A percentile compares a stretch with the other conserved stretches of the same genome.
phyloP scores from a whole-genome alignment of 192 early-diverging fungal species.

The Backusella australiensis region DNA sequence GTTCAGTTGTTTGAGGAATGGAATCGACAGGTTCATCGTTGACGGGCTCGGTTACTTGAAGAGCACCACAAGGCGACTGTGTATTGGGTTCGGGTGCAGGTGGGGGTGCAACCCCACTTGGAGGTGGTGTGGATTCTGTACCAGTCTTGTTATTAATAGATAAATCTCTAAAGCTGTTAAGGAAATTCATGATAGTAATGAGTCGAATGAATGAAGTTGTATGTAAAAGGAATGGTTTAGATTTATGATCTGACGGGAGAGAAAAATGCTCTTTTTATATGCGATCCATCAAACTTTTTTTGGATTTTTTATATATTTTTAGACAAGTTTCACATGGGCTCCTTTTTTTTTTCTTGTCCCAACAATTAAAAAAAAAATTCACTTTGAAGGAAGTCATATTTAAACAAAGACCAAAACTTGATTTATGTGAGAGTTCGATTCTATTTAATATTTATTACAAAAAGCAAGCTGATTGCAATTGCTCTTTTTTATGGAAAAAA shows the following conservation, averaged over 20 bases:
- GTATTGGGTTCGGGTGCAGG: not conserved
- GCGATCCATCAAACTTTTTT: not conserved
- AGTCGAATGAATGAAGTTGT: not conserved
- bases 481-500: slow-evolving; percentile 1
- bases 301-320: not conserved
- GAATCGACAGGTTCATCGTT: not conserved
- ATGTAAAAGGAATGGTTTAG: not conserved
- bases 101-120: not conserved
- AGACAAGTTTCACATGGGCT: not conserved
- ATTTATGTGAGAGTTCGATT: slow-evolving; percentile 2
- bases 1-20: not conserved
- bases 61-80: not conserved
- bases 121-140: not conserved
- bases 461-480: not conserved
- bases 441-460: slow-evolving; percentile 10
- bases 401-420: not conserved
- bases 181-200: not conserved
- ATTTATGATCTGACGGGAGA: not conserved
- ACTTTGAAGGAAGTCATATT: not conserved
- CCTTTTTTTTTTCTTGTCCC: not conserved
- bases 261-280: not conserved
- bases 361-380: not conserved
- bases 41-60: not conserved
- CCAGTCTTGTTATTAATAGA: not conserved
- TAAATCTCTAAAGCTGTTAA: not conserved